Base-by-base conservation (phyloP, 164 flowering plant genomes). In the Euptelea pleiosperma region DNA sequence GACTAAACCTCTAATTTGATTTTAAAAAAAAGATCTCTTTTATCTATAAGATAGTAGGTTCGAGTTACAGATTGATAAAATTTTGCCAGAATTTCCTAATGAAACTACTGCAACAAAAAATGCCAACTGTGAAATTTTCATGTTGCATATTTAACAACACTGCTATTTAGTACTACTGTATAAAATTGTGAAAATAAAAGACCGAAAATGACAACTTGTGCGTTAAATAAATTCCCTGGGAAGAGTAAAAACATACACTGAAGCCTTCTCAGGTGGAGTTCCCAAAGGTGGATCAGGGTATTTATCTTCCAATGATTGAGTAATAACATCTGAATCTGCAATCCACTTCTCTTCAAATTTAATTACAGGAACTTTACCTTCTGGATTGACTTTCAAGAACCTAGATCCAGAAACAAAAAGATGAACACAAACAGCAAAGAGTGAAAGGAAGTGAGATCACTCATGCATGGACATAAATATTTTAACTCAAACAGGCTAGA, bases 311-410 rank as follows among this genome's bases (percentile, higher is more conserved):
- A 93, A 55, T 16, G 76, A 40, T 29, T 83, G 78, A 8, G 92
- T 75, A 50, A 93, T 93, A 58, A 88, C 96, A 77, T 90, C 99
- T 58, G 99, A 93, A 75, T 93, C 99, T 3, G 89, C 63, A 57
- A 86, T 45, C 99, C 99, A 93, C 67, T 83, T 79, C 58, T 88
- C 97, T 50, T 88, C 99, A 58, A 90, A 68, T 69, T 85, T 90
- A 33, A 83, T 22, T 1, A 86, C 75, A 8, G 99, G 99, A 60
- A 93, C 99, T 79, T 86, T 90, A 36, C 99, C 97, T 52, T 85
- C 87, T 15, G 94, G 85, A 64, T 70, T 86, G 50, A 84, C 51
- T 57, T 85, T 78, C 35, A 88, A 69, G 66, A 93, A 86, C 99
- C 99, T 93, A 49, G 21, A 18, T 31, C 8, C 34, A 54, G 28